A percentile compares a stretch with the other conserved stretches of the same genome.
These are phyloP conservation scores for Trichoderma hamatum DNA, from an alignment of 2,329 filamentous ascomycete genomes.

Conservation along the genomic window DNA sequence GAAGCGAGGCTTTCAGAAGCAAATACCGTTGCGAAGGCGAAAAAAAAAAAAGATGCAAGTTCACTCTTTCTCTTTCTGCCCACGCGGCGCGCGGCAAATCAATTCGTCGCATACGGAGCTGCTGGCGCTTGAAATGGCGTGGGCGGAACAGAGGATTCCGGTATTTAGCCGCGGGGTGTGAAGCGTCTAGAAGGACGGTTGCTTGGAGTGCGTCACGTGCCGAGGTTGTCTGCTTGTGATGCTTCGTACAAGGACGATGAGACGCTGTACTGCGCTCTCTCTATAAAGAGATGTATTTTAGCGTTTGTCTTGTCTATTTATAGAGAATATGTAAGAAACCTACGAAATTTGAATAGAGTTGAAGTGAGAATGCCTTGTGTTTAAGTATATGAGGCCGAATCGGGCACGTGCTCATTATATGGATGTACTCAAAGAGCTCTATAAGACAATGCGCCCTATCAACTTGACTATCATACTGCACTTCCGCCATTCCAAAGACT, in stretches of 20 bases:
- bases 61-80: constrained; percentile 2
- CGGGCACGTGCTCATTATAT: constrained; percentile 7
- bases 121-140: neutral
- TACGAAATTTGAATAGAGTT: neutral
- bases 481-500: neutral
- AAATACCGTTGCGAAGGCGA: too few species aligned
- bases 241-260: neutral
- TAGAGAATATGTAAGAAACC: neutral
- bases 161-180: neutral
- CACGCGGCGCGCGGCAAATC: constrained; percentile 21
- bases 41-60: constrained; percentile 12
- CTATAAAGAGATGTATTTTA: neutral
- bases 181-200: neutral
- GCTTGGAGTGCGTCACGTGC: constrained; percentile 2
- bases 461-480: neutral
- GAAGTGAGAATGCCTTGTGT: neutral
- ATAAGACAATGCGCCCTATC: neutral
- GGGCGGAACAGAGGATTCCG: neutral
- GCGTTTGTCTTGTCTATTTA: neutral
- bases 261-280: neutral
- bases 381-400: neutral
- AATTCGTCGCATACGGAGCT: constrained; percentile 19
- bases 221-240: neutral
- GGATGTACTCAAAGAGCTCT: neutral
- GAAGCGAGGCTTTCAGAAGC: neutral